Base-by-base conservation (phyloP, 169 alveolate genomes). In the Pseudocohnilembus persalinus region DNA sequence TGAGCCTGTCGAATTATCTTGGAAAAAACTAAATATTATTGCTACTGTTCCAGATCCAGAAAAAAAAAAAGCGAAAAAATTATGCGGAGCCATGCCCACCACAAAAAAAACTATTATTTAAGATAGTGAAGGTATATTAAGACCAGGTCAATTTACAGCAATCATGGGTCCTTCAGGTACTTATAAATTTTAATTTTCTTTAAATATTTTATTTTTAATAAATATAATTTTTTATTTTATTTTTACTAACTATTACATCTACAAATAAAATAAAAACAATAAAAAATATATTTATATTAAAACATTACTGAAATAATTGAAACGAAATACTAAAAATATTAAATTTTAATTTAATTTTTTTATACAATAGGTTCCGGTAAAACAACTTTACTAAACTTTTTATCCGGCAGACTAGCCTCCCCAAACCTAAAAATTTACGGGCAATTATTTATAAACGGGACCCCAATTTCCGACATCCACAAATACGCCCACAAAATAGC, bases 321-420 rank as follows among this genome's bases (percentile, higher is more conserved):
- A 27, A 31, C 32, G 25, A 28, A 31, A 31, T 24, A 29, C 29
- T 75, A 30, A 29, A 25, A 6, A 0, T 33, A 32, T 26, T 25
- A 49, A 79, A 29, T 29, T 20, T 63, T n/a, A 63, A 34, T 32
- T 11, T 25, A n/a, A 27, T 16, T 79, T 79, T 28, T 31, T 32
- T 0, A 29, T 68, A 20, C 28, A 30, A 65, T 31, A 79, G 98
- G 99, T 34, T 94, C 97, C 29, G 99, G 99, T 28, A 98, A 98
- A 90, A 97, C 99, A 16, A 96, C 99, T 0, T 88, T 98, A 34
- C 90, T 98, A 87, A 97, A 96, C 83, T 89, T 93, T 33, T 79
- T 97, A 25, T 93, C 98, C 0, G 98, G 98, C 16, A 92, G 97
- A 34, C 78, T 81, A 49, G 82, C 74, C 29, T 85, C 95, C 29